Evolutionary conservation across 2,329 filamentous ascomycete species (phyloP).

Genomic region (Colletotrichum caudatum): DNA sequence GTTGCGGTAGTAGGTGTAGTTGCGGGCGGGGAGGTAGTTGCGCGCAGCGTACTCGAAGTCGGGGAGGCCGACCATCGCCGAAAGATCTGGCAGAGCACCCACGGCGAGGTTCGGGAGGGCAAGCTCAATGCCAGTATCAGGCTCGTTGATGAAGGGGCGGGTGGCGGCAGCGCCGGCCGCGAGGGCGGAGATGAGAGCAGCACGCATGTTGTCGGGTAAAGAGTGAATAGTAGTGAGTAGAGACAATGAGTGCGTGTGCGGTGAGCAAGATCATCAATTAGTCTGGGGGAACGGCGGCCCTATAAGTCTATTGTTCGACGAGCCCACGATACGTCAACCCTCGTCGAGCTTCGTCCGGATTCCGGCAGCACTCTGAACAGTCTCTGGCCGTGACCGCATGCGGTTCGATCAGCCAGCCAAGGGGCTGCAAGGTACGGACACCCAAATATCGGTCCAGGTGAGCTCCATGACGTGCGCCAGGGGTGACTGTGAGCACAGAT

Average conservation of each 20-base stretch:
- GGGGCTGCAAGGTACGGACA: slow-evolving; percentile 5
- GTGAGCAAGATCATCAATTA: neutral
- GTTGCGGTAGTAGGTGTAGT: slow-evolving; percentile 70
- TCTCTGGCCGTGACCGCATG: slow-evolving; percentile 25
- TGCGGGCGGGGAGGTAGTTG: slow-evolving; percentile 57
- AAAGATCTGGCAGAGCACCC: slow-evolving; percentile 57
- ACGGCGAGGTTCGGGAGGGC: slow-evolving; percentile 51
- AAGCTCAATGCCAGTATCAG: slow-evolving; percentile 59
- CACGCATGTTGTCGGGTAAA: slow-evolving; percentile 45
- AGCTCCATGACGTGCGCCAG: slow-evolving; percentile 40
- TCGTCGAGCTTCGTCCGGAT: neutral
- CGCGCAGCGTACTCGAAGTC: slow-evolving; percentile 67
- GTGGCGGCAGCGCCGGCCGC: slow-evolving; percentile 55
- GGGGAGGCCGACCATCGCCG: slow-evolving; percentile 60
- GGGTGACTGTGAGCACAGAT: slow-evolving; percentile 12
- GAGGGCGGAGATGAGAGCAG: slow-evolving; percentile 47
- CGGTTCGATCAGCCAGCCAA: slow-evolving; percentile 24
- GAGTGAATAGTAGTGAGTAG: slow-evolving; percentile 29
- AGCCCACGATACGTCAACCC: neutral
- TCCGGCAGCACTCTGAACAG: slow-evolving; percentile 14
- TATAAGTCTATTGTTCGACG: slow-evolving; percentile 33
- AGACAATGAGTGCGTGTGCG: slow-evolving; percentile 23
- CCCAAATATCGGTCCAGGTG: neutral
- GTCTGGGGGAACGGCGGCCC: slow-evolving; percentile 7
- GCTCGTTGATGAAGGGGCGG: slow-evolving; percentile 58